Conservation (phyloP, 495 filamentous ascomycete genomes). For the Platismatia glauca region DNA sequence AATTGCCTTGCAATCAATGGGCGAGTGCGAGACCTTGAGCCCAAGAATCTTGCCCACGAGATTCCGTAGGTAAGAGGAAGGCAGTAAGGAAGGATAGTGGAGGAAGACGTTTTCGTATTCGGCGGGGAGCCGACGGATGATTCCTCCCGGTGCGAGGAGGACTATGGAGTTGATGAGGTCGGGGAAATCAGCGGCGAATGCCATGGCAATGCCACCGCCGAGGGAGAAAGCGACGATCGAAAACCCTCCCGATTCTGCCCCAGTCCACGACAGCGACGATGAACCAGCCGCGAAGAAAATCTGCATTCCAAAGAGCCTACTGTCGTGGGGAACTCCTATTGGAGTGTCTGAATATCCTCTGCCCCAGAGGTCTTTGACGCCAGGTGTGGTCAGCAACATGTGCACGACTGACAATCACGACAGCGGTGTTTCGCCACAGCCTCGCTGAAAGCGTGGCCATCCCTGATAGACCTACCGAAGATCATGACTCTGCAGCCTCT, state of each 20-base stretch:
- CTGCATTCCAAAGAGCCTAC: slow-evolving; percentile 11
- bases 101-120: slow-evolving; percentile 21
- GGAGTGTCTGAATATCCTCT: slow-evolving; percentile 30
- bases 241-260: slow-evolving; percentile 14
- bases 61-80: slow-evolving; percentile 9
- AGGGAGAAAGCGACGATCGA: slow-evolving; percentile 19
- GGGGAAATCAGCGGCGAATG: slow-evolving; percentile 14
- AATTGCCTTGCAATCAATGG: neutral
- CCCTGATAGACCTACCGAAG: slow-evolving; percentile 41
- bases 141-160: slow-evolving; percentile 16
- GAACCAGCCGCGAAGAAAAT: slow-evolving; percentile 15
- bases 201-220: slow-evolving; percentile 19
- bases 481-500: slow-evolving; percentile 74
- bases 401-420: neutral
- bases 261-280: slow-evolving; percentile 16
- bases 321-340: slow-evolving; percentile 7
- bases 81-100: slow-evolving; percentile 15
- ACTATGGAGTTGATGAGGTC: slow-evolving; percentile 15
- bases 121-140: slow-evolving; percentile 19
- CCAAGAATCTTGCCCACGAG: slow-evolving; percentile 12
- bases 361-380: slow-evolving; percentile 25
- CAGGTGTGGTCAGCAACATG: neutral
- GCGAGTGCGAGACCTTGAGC: neutral
- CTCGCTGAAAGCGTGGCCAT: neutral
- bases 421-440: too few species aligned